A percentile compares a stretch with the other conserved stretches of the same genome.
phyloP scores from a whole-genome alignment of 345 rosid genomes.

The Moricandia moricandioides region DNA sequence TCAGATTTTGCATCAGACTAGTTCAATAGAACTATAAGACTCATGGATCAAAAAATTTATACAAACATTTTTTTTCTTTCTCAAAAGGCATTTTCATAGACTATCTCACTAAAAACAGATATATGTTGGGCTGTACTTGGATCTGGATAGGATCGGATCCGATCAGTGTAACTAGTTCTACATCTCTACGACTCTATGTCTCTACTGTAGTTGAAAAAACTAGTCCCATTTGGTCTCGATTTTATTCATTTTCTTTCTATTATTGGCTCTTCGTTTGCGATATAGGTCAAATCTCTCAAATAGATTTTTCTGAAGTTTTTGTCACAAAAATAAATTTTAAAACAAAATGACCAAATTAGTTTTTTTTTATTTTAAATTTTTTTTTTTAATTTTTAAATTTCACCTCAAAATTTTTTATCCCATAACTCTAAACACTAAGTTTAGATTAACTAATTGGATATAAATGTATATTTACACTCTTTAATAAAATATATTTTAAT shows the following conservation, averaged over 20 bases:
- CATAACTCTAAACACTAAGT: too few species aligned
- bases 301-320: too few species aligned
- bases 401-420: too few species aligned
- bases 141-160: not conserved
- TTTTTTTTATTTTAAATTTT: too few species aligned
- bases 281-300: too few species aligned
- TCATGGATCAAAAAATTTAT: constrained; percentile 5
- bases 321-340: too few species aligned
- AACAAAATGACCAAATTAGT: too few species aligned
- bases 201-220: not conserved
- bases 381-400: too few species aligned
- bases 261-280: too few species aligned
- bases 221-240: constrained; percentile 1
- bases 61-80: not conserved
- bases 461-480: too few species aligned
- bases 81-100: not conserved
- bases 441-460: too few species aligned
- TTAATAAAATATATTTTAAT: too few species aligned
- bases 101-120: not conserved
- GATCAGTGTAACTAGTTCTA: not conserved
- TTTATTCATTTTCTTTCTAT: not conserved
- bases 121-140: not conserved
- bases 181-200: not conserved
- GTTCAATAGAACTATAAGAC: constrained; percentile 18
- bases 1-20: constrained; percentile 31